Evolutionary conservation across 2,329 filamentous ascomycete species (phyloP).

Genomic region (Xylariaceae sp.): DNA sequence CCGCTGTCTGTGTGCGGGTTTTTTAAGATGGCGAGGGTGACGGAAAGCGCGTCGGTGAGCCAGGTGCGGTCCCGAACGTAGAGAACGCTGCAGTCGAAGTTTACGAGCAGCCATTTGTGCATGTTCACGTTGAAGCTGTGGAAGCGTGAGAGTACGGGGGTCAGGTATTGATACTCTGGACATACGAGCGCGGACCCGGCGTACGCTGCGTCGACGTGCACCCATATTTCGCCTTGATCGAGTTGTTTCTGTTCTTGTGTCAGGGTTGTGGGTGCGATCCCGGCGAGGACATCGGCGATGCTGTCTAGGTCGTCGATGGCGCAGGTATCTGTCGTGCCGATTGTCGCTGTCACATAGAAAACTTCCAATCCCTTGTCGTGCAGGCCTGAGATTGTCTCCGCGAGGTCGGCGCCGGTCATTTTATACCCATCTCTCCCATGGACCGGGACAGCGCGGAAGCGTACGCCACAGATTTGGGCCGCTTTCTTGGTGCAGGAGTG

Average conservation of each 20-base stretch:
- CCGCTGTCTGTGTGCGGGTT: conserved; percentile 80
- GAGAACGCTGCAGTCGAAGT: conserved; percentile 82
- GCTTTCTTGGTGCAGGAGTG: conserved; percentile 88
- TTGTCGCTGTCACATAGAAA: conserved; percentile 79
- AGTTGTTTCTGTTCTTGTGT: conserved; percentile 11
- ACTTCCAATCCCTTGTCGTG: conserved; percentile 71
- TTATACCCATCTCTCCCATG: conserved; percentile 62
- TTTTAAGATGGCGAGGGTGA: conserved; percentile 69
- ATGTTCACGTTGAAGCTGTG: conserved; percentile 94
- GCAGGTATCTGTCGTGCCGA: conserved; percentile 87
- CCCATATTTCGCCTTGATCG: conserved; percentile 64
- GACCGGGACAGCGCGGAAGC: conserved; percentile 69
- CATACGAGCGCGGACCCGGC: conserved; percentile 82
- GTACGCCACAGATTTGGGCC: conserved; percentile 80
- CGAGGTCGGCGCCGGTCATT: conserved; percentile 64
- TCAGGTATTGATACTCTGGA: conserved; percentile 72
- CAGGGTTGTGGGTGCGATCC: conserved; percentile 23
- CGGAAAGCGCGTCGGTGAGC: conserved; percentile 71
- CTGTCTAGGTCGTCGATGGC: conserved; percentile 78
- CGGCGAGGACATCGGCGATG: conserved; percentile 54
- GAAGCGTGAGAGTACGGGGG: conserved; percentile 59
- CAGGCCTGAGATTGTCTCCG: conserved; percentile 61
- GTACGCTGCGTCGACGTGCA: conserved; percentile 92
- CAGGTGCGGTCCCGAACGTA: conserved; percentile 73
- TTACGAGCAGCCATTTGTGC: conserved; percentile 96